phyloP scores from a whole-genome alignment of 306 rosid genomes.

The Pyrus communis region DNA sequence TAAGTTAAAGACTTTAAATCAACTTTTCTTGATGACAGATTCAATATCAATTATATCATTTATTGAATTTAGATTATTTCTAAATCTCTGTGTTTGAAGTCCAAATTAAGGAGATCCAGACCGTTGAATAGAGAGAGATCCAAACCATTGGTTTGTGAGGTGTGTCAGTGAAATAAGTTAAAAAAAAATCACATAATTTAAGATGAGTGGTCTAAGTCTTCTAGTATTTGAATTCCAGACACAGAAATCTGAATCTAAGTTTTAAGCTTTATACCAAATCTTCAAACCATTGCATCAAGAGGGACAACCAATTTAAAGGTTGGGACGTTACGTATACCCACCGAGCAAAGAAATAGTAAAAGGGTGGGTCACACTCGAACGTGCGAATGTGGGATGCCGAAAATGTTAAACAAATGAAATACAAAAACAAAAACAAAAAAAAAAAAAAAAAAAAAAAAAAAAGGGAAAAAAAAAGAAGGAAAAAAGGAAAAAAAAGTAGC shows the following conservation, averaged over 20 bases:
- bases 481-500: no score
- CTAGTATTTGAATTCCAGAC: rapidly evolving
- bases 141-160: no score
- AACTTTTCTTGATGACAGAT: rapidly evolving
- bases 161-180: rapidly evolving
- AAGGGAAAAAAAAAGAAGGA: no score
- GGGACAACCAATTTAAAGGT: neutral
- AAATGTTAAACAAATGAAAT: neutral
- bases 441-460: no score
- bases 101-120: no score
- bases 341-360: neutral
- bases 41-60: no score
- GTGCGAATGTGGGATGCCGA: neutral
- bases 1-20: rapidly evolving
- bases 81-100: rapidly evolving
- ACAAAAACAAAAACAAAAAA: no score
- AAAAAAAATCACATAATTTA: no score
- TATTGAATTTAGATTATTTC: no score
- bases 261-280: no score
- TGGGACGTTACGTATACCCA: neutral
- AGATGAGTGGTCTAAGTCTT: rapidly evolving
- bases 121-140: no score
- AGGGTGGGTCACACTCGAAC: neutral
- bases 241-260: no score
- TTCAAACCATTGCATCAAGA: neutral